Conservation (phyloP, 1,284 basidiomycete genomes). For the Trichosporon sp. region DNA sequence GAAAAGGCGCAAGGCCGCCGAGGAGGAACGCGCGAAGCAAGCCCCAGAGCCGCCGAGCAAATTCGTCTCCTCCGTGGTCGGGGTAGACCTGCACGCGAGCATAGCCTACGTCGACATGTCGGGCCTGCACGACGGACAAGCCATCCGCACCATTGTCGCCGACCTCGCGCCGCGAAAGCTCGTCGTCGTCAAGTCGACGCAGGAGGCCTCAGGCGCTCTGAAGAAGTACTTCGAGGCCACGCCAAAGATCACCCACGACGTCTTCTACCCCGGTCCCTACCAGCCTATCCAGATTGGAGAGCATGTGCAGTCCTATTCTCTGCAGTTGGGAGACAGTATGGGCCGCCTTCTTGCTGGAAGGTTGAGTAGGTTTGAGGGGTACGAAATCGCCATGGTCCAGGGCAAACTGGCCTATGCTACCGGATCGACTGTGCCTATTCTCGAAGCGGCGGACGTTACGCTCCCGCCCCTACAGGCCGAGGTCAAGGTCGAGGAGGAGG, state of each 20-base stretch:
- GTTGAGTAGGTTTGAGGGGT: slow-evolving; percentile 96
- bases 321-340: slow-evolving; percentile 85
- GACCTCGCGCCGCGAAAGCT: slow-evolving; percentile 94
- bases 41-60: slow-evolving; percentile 85
- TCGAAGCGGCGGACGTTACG: slow-evolving; percentile 55
- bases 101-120: slow-evolving; percentile 91
- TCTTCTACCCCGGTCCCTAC: slow-evolving; percentile 68
- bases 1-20: slow-evolving; percentile 62
- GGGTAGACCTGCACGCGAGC: slow-evolving; percentile 74
- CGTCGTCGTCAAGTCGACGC: slow-evolving; percentile 79
- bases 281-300: slow-evolving; percentile 86
- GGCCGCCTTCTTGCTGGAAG: slow-evolving; percentile 60
- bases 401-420: slow-evolving; percentile 75
- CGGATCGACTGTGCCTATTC: slow-evolving; percentile 60
- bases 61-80: slow-evolving; percentile 68
- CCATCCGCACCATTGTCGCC: slow-evolving; percentile 92
- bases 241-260: slow-evolving; percentile 81
- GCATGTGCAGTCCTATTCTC: slow-evolving; percentile 88
- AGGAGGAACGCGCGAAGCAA: slow-evolving; percentile 61
- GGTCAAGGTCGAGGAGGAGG: slow-evolving; percentile 11
- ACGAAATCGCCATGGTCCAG: slow-evolving; percentile 85
- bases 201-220: slow-evolving; percentile 62
- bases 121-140: slow-evolving; percentile 90
- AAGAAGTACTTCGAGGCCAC: slow-evolving; percentile 74
- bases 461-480: slow-evolving; percentile 50